Evolutionary conservation across 2,329 filamentous ascomycete genomes (phyloP).

Genomic region (Aureobasidium namibiae): DNA sequence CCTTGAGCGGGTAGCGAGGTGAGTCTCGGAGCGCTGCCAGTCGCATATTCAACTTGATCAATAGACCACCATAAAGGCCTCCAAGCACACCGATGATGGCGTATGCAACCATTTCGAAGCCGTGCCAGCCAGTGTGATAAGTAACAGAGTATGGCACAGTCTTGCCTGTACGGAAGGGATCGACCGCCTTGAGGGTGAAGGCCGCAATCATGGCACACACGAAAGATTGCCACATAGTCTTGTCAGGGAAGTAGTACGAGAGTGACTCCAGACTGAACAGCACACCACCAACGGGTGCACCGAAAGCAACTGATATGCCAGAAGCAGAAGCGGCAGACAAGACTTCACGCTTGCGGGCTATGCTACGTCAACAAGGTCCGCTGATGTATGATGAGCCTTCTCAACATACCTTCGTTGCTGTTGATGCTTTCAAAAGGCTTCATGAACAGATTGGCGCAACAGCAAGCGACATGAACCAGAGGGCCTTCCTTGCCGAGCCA

Average conservation of each 20-base stretch:
- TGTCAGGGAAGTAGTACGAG: slow-evolving; percentile 96
- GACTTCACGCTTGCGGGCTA: slow-evolving; percentile 86
- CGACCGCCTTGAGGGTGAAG: slow-evolving; percentile 82
- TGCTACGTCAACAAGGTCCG: neutral
- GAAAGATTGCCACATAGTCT: slow-evolving; percentile 99
- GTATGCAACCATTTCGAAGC: slow-evolving; percentile 87
- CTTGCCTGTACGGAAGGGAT: slow-evolving; percentile 91
- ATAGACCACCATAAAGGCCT: slow-evolving; percentile 87
- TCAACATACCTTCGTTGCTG: slow-evolving; percentile 66
- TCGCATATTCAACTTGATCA: slow-evolving; percentile 89
- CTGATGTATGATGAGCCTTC: no score
- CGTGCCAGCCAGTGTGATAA: slow-evolving; percentile 86
- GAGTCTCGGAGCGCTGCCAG: slow-evolving; percentile 73
- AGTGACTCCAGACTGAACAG: slow-evolving; percentile 95
- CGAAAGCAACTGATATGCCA: slow-evolving; percentile 89
- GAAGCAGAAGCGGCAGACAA: slow-evolving; percentile 86
- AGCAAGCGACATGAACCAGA: slow-evolving; percentile 91
- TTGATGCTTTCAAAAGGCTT: slow-evolving; percentile 77
- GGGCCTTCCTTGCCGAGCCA: slow-evolving; percentile 97
- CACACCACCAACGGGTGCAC: slow-evolving; percentile 87
- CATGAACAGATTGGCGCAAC: slow-evolving; percentile 89
- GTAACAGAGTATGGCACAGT: slow-evolving; percentile 94
- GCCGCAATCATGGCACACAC: slow-evolving; percentile 99
- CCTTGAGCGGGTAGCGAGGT: slow-evolving; percentile 51
- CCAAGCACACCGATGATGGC: slow-evolving; percentile 78